Conservation (phyloP, 371 early-diverging fungal genomes). For the Blakeslea trispora region DNA sequence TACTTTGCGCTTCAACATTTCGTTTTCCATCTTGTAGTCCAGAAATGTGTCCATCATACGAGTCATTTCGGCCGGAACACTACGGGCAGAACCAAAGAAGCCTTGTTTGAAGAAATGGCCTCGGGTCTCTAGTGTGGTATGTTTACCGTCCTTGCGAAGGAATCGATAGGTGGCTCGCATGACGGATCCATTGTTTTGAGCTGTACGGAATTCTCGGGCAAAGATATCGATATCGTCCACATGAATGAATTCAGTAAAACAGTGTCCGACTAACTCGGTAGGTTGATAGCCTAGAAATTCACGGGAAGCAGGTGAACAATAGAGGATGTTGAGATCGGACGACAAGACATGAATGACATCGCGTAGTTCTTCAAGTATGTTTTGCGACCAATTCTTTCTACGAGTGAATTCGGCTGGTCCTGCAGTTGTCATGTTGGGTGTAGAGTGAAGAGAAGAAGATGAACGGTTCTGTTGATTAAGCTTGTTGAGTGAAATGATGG, state of each 20-base stretch:
- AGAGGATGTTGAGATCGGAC: constrained; percentile 19
- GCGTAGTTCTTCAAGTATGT: constrained; percentile 52
- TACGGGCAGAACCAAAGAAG: constrained; percentile 26
- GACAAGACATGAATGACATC: constrained; percentile 43
- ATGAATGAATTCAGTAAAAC: constrained; percentile 28
- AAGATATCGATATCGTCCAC: constrained; percentile 31
- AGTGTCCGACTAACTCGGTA: constrained; percentile 24
- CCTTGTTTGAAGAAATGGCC: constrained; percentile 21
- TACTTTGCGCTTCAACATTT: constrained; percentile 21
- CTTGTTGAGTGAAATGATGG: constrained; percentile 21
- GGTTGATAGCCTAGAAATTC: constrained; percentile 51
- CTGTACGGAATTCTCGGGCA: constrained; percentile 24
- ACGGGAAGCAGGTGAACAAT: constrained; percentile 41
- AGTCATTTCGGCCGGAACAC: constrained; percentile 19
- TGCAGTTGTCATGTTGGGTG: background rate
- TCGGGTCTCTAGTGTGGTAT: constrained; percentile 23
- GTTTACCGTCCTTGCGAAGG: constrained; percentile 27
- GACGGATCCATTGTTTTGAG: constrained; percentile 13
- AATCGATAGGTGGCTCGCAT: constrained; percentile 18
- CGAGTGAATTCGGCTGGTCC: constrained; percentile 44
- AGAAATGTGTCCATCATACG: constrained; percentile 26
- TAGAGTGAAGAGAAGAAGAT: constrained; percentile 12
- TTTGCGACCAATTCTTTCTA: constrained; percentile 50
- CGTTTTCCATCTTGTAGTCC: constrained; percentile 29
- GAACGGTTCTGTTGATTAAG: no score